Evolutionary conservation across 441 rosid species (phyloP).

Genomic region (Arabidopsis lyrata): DNA sequence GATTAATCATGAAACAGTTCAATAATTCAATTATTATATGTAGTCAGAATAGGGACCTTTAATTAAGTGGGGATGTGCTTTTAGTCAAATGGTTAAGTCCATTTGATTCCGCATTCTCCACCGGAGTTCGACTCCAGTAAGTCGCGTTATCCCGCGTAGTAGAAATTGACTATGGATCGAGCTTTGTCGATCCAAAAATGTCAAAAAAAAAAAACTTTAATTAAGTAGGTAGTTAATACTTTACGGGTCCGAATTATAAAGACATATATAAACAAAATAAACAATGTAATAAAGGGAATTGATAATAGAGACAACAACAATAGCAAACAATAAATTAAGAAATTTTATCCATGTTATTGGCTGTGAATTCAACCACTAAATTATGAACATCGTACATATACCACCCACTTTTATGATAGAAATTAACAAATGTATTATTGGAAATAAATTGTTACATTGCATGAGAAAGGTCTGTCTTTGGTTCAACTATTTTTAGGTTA

Average conservation of each 20-base stretch:
- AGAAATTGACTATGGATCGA: too few species aligned
- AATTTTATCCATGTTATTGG: background rate
- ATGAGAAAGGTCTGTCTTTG: constrained; percentile 31
- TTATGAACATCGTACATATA: constrained; percentile 38
- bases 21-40: constrained; percentile 34
- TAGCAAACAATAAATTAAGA: constrained; percentile 16
- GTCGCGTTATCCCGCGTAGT: too few species aligned
- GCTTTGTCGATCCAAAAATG: too few species aligned
- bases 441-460: constrained; percentile 23
- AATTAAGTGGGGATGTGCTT: too few species aligned
- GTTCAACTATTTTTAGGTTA: constrained; percentile 41
- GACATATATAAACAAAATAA: constrained; percentile 29
- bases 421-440: background rate
- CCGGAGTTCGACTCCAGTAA: too few species aligned
- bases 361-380: constrained; percentile 34
- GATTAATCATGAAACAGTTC: constrained; percentile 39
- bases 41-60: constrained; percentile 31
- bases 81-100: too few species aligned
- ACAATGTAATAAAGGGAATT: constrained; percentile 29
- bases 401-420: constrained; percentile 28
- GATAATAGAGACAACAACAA: constrained; percentile 37
- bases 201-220: too few species aligned
- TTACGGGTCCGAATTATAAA: constrained; percentile 21
- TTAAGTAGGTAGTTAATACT: constrained; percentile 30
- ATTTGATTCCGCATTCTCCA: too few species aligned